These are phyloP conservation scores for Hamamelis virginiana DNA, from an alignment of 164 flowering plant genomes.

Conservation along the genomic window DNA sequence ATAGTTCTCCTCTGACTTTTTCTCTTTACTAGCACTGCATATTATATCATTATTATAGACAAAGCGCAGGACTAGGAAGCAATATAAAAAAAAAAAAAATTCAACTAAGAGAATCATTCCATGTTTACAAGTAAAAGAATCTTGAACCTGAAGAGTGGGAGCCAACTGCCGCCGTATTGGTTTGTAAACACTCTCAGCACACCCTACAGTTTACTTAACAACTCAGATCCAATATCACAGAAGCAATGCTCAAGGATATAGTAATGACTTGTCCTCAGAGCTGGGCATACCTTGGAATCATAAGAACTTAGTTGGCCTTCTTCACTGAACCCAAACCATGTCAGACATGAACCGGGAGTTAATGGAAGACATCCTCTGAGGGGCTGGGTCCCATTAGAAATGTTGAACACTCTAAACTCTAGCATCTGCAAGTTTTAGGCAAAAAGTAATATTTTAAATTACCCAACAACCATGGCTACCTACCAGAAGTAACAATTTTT, in stretches of 20 bases:
- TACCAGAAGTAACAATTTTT: too few relatives aligned
- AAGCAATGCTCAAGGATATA: background rate
- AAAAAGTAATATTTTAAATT: background rate
- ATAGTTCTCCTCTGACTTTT: slow-evolving; percentile 66
- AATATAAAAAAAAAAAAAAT: background rate
- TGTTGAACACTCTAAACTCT: slow-evolving; percentile 67
- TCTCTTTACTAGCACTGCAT: slow-evolving; percentile 66
- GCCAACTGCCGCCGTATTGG: slow-evolving; percentile 92
- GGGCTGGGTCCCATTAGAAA: slow-evolving; percentile 55
- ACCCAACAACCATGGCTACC: too few relatives aligned
- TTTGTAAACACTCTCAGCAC: slow-evolving; percentile 70
- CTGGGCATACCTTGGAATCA: slow-evolving; percentile 81
- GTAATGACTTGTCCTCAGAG: slow-evolving; percentile 2
- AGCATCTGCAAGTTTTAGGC: slow-evolving; percentile 57
- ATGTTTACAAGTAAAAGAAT: background rate
- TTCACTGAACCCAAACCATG: slow-evolving; percentile 96
- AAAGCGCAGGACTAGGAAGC: background rate
- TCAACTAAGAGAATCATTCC: background rate
- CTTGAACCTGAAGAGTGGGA: slow-evolving; percentile 86
- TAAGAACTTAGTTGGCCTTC: slow-evolving; percentile 86
- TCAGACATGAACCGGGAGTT: slow-evolving; percentile 76
- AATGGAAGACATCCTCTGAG: slow-evolving; percentile 68
- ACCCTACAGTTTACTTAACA: slow-evolving; percentile 51
- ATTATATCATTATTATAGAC: slow-evolving; percentile 1
- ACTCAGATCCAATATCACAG: slow-evolving; percentile 14